Conservation (phyloP, 2,329 filamentous ascomycete species). For the Pseudocercospora macadamiae region DNA sequence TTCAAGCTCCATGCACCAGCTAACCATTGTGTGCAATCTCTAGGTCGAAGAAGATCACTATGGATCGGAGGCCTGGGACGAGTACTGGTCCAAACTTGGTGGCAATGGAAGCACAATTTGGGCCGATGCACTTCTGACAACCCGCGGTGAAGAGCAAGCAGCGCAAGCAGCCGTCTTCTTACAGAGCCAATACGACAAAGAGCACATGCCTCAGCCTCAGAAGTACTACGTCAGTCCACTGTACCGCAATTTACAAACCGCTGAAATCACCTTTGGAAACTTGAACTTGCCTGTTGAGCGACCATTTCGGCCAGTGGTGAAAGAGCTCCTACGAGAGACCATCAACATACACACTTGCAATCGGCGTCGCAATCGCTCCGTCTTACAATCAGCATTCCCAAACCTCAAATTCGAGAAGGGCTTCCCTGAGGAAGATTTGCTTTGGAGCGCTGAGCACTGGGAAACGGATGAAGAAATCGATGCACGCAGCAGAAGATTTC, state of each 20-base stretch:
- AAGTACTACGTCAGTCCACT: slow-evolving; percentile 68
- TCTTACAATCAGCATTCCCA: slow-evolving; percentile 57
- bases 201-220: slow-evolving; percentile 56
- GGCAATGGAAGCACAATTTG: slow-evolving; percentile 65
- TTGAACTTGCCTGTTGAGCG: slow-evolving; percentile 58
- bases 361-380: slow-evolving; percentile 58
- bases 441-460: slow-evolving; percentile 51
- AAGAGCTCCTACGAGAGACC: slow-evolving; percentile 65
- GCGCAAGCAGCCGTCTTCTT: slow-evolving; percentile 58
- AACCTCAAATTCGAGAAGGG: slow-evolving; percentile 60
- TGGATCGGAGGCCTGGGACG: slow-evolving; percentile 69
- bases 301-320: slow-evolving; percentile 62
- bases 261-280: slow-evolving; percentile 61
- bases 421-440: slow-evolving; percentile 61
- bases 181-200: slow-evolving; percentile 54
- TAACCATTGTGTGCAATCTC: too few species aligned
- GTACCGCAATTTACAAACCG: slow-evolving; percentile 64
- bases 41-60: slow-evolving; percentile 68
- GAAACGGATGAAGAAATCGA: slow-evolving; percentile 53
- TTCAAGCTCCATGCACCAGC: too few species aligned
- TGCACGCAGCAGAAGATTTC: slow-evolving; percentile 35
- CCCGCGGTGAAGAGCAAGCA: slow-evolving; percentile 61
- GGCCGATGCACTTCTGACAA: slow-evolving; percentile 65
- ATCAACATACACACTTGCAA: slow-evolving; percentile 71
- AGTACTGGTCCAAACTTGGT: slow-evolving; percentile 65